Base-by-base conservation (phyloP, 2,329 filamentous ascomycete genomes). In the Pseudonectria buxi region DNA sequence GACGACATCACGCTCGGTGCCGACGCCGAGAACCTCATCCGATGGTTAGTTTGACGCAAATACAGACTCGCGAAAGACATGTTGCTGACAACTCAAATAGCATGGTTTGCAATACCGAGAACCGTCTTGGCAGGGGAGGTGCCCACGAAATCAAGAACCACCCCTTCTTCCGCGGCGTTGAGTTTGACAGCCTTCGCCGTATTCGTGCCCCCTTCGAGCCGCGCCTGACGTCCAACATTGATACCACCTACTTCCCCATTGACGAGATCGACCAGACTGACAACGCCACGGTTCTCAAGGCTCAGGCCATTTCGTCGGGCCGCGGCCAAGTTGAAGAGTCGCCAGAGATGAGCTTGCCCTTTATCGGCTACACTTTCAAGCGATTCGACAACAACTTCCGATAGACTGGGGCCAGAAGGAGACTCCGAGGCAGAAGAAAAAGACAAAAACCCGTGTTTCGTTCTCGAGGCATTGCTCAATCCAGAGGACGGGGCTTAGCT, bases 211-310 rank as follows among this genome's bases (percentile, higher is more conserved):
- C 92, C 1, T 98, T 98, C 58, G 90, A 96, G 67, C 92, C 92
- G 3, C 87, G 88, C 55, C 72, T 98, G 46, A 84, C 85, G 41
- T 94, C 87, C 44, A 92, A 92, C 61, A 84, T 95, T 53, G 92
- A 98, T 59, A 95, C 92, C 14, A 90, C 89, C 30, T 96, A 98
- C 71, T 98, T 98, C 79, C 92, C 92, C 9, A 95, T 88, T 34
- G 92, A 98, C 57, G 92, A 98, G 64, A 95, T 98, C 57, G 88
- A 94, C 53, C 90, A 96, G 69, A 90, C 88, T 36, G 89, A 95
- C 61, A 95, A 88, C 46, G 87, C 85, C 37, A 92, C 88, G 15
- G 75, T 86, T 47, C 76, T 95, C 54, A 85, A 87, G 59, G 86
- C 86, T 14, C 86, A 94, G 62, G 86, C 86, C 32, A 75, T 83